Conservation (phyloP, 1,284 basidiomycete species). For the Puccinia coronata region DNA sequence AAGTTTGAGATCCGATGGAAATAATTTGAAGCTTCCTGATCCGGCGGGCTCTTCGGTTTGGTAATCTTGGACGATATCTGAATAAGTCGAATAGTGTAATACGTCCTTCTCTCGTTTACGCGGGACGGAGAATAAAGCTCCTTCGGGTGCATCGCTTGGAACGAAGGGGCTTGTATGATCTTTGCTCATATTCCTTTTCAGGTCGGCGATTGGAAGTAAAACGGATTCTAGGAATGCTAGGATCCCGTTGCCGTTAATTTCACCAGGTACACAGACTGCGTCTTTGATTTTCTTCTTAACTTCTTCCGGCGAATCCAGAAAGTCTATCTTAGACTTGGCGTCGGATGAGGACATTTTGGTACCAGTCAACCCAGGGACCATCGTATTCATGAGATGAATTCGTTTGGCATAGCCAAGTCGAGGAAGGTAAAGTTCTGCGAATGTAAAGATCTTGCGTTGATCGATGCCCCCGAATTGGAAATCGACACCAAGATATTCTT, state of each 20-base stretch:
- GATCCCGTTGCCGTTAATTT: constrained; percentile 83
- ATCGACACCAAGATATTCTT: constrained; percentile 92
- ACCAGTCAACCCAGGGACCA: constrained; percentile 92
- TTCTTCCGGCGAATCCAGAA: constrained; percentile 81
- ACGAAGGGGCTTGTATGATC: constrained; percentile 52
- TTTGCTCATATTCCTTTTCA: constrained; percentile 63
- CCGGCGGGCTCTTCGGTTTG: constrained; percentile 51
- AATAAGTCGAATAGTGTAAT: constrained; percentile 41
- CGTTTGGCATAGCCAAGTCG: constrained; percentile 90
- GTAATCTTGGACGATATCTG: constrained; percentile 26
- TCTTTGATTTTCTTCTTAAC: constrained; percentile 86
- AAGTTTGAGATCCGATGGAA: constrained; percentile 87
- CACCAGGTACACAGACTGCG: constrained; percentile 95
- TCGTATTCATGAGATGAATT: constrained; percentile 95
- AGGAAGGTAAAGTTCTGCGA: constrained; percentile 92
- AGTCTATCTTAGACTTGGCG: constrained; percentile 95
- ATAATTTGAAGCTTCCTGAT: constrained; percentile 63
- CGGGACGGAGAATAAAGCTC: constrained; percentile 77
- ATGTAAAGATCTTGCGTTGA: constrained; percentile 99
- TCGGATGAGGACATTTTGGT: constrained; percentile 99
- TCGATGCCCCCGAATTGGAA: constrained; percentile 99
- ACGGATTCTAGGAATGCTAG: constrained; percentile 86
- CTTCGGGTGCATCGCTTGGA: constrained; percentile 64
- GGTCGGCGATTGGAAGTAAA: constrained; percentile 79
- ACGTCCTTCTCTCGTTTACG: constrained; percentile 45